Conservation (phyloP, 2,329 filamentous ascomycete genomes). For the Curvularia spicifera region DNA sequence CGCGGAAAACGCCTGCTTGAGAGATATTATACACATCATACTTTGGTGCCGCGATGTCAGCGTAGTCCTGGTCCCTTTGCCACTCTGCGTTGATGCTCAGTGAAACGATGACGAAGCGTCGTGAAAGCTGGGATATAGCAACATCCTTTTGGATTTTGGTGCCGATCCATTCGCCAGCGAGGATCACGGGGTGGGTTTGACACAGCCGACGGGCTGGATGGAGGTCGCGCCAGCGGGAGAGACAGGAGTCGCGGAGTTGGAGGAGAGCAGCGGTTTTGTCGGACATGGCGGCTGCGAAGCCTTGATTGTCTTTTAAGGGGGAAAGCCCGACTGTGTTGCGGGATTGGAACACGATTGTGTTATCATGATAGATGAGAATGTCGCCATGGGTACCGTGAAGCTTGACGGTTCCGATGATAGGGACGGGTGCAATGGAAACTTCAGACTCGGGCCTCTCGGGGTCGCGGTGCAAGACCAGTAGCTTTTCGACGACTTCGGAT, state of each 20-base stretch:
- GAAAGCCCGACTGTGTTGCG: conserved; percentile 30
- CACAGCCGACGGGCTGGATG: neutral
- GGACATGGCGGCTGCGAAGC: conserved; percentile 21
- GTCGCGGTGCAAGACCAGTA: conserved; percentile 21
- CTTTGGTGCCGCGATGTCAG: neutral
- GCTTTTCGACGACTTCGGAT: conserved; percentile 22
- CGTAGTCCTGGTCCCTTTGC: neutral
- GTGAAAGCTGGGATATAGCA: neutral
- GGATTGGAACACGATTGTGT: conserved; percentile 9
- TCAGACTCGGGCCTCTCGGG: neutral
- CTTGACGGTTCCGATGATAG: conserved; percentile 40
- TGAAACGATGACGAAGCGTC: neutral
- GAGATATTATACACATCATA: neutral
- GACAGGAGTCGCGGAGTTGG: neutral
- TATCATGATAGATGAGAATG: conserved; percentile 27
- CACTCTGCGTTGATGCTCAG: neutral
- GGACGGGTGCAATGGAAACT: conserved; percentile 18
- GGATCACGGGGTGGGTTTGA: neutral
- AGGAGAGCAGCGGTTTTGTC: neutral
- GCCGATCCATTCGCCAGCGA: neutral
- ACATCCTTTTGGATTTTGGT: neutral
- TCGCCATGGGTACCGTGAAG: conserved; percentile 46
- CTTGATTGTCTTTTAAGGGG: conserved; percentile 30
- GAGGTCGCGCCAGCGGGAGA: neutral
- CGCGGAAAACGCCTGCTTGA: neutral